phyloP scores from a whole-genome alignment of 2,329 filamentous ascomycete genomes.

The Penicillium sumatraense region DNA sequence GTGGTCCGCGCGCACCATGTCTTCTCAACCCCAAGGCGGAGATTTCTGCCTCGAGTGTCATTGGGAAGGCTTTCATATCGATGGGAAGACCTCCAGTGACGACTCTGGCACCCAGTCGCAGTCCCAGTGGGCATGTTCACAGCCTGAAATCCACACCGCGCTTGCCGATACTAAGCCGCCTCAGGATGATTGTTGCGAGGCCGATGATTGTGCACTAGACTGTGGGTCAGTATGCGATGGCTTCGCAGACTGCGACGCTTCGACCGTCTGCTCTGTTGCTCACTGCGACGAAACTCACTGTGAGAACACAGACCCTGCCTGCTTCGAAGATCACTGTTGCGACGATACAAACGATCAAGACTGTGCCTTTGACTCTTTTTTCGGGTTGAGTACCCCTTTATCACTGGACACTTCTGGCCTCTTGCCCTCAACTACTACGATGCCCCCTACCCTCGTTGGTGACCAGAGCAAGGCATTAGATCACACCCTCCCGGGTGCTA shows the following conservation, averaged over 20 bases:
- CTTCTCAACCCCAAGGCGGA: conserved; percentile 34
- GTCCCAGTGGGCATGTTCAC: conserved; percentile 36
- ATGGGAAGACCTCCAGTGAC: conserved; percentile 33
- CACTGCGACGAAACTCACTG: conserved; percentile 33
- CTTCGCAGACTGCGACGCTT: conserved; percentile 45
- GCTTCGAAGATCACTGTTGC: conserved; percentile 46
- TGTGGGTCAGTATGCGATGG: conserved; percentile 48
- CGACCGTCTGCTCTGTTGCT: conserved; percentile 41
- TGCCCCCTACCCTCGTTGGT: conserved; percentile 20
- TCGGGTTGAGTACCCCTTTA: conserved; percentile 37
- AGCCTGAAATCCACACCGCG: conserved; percentile 33
- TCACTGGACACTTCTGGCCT: conserved; percentile 34
- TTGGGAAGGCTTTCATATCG: conserved; percentile 45
- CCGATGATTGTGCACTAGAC: conserved; percentile 35
- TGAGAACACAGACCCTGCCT: conserved; percentile 37
- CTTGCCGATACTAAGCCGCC: conserved; percentile 30
- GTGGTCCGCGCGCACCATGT: conserved; percentile 32
- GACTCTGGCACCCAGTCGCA: conserved; percentile 23
- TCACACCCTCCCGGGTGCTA: conserved; percentile 16
- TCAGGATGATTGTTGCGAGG: conserved; percentile 45
- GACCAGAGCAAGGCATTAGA: conserved; percentile 28
- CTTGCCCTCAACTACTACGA: conserved; percentile 27
- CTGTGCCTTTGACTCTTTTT: conserved; percentile 36
- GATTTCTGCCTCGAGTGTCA: conserved; percentile 48
- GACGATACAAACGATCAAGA: conserved; percentile 27